Percentiles rank a stretch among this genome's conserved stretches.
Conservation (phyloP, 345 rosid genomes). For the Gynandropsis gynandra region DNA sequence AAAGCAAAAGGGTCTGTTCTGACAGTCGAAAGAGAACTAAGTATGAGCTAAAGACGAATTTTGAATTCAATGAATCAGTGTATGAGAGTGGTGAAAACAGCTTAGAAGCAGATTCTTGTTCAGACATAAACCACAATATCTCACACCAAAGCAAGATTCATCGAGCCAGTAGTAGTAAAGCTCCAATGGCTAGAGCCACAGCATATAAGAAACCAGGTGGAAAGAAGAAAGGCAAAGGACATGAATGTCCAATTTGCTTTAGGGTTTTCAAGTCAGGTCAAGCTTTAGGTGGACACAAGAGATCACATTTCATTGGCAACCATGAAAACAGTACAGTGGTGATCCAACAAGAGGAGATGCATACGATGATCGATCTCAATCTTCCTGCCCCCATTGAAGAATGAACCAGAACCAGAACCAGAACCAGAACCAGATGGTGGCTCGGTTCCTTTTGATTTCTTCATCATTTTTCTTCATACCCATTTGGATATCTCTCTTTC, state of each 20-base stretch:
- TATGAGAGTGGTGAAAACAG: constrained; percentile 48
- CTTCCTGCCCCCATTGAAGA: constrained; percentile 75
- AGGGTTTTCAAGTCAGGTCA: constrained; percentile 88
- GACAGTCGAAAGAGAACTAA: constrained; percentile 31
- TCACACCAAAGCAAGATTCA: too few species aligned
- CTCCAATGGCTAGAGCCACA: constrained; percentile 23
- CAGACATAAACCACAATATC: constrained; percentile 26
- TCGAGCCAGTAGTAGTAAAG: constrained; percentile 26
- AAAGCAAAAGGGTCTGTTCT: constrained; percentile 30
- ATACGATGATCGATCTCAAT: constrained; percentile 68
- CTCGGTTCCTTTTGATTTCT: too few species aligned
- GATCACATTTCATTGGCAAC: constrained; percentile 82
- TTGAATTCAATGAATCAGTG: constrained; percentile 29
- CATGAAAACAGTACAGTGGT: constrained; percentile 46
- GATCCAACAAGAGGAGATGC: constrained; percentile 43
- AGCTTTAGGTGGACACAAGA: constrained; percentile 94
- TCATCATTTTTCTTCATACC: too few species aligned
- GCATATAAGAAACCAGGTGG: constrained; percentile 26
- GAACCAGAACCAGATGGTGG: not conserved
- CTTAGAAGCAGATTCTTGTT: constrained; percentile 40
- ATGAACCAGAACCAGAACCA: constrained; percentile 1
- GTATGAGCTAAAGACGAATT: constrained; percentile 33
- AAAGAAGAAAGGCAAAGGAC: constrained; percentile 57
- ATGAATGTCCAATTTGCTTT: constrained; percentile 84
- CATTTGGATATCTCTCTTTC: too few species aligned